Evolutionary conservation across 352 stramenopile genomes (phyloP).

Genomic region (Phytophthora rubi): DNA sequence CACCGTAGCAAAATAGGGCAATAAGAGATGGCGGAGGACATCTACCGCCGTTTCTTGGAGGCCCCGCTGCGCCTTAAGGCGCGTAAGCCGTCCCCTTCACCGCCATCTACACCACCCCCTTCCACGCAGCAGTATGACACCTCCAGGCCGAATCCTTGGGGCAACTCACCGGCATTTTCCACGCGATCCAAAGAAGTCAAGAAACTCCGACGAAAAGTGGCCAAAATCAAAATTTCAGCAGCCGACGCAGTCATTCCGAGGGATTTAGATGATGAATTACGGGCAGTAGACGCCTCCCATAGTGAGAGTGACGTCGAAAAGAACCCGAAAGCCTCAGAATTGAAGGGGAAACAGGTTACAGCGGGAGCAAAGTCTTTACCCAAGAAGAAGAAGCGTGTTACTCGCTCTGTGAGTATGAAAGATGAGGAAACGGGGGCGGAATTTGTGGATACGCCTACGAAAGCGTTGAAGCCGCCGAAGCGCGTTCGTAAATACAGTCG

Average conservation of each 20-base stretch:
- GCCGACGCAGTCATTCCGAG: background rate
- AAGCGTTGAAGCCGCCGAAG: conserved; percentile 47
- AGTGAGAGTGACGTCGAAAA: conserved; percentile 10
- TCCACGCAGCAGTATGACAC: conserved; percentile 21
- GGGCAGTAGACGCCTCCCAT: background rate
- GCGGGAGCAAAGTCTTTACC: conserved; percentile 3
- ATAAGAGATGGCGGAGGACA: conserved; percentile 37
- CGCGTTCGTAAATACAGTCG: conserved; percentile 37
- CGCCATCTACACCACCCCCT: conserved; percentile 5
- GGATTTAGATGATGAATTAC: background rate
- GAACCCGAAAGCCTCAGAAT: conserved; percentile 4
- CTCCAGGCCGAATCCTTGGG: conserved; percentile 3
- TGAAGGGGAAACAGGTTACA: background rate
- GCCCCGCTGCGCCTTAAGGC: conserved; percentile 55
- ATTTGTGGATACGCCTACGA: conserved; percentile 55
- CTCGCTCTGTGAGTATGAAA: conserved; percentile 32
- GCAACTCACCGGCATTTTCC: conserved; percentile 16
- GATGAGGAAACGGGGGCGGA: conserved; percentile 41
- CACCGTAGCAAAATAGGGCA: background rate
- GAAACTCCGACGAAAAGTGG: conserved; percentile 33
- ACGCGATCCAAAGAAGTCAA: conserved; percentile 36
- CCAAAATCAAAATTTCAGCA: conserved; percentile 27
- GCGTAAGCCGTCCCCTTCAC: conserved; percentile 3
- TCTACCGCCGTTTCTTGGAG: conserved; percentile 55
- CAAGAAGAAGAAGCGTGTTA: conserved; percentile 54